Percentiles rank a stretch among this genome's conserved stretches.
Conservation (phyloP, 129 eudicot genomes). For the Daucus carota region DH1_v3.0 NC_030386.2:31562001-31562500, state of each 20-base stretch:
- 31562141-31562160: too few relatives aligned
- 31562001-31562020: neutral
- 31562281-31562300: too few relatives aligned
- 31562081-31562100: neutral
- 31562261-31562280: constrained; percentile 27
- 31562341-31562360: too few relatives aligned
- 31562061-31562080: neutral
- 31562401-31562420: too few relatives aligned
- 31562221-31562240: constrained; percentile 28
- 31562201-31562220: constrained; percentile 22
- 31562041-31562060: neutral
- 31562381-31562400: too few relatives aligned
- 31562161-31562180: neutral
- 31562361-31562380: too few relatives aligned
- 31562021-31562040: neutral
- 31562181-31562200: neutral
- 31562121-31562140: neutral
- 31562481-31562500: too few relatives aligned
- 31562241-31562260: constrained; percentile 25
- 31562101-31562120: neutral
- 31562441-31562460: too few relatives aligned
- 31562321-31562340: too few relatives aligned
- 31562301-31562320: too few relatives aligned
- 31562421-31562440: too few relatives aligned
- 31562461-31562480: too few relatives aligned